Evolutionary conservation across 1,284 basidiomycete species (phyloP).

Genomic region (Ustilago bromivora): DNA sequence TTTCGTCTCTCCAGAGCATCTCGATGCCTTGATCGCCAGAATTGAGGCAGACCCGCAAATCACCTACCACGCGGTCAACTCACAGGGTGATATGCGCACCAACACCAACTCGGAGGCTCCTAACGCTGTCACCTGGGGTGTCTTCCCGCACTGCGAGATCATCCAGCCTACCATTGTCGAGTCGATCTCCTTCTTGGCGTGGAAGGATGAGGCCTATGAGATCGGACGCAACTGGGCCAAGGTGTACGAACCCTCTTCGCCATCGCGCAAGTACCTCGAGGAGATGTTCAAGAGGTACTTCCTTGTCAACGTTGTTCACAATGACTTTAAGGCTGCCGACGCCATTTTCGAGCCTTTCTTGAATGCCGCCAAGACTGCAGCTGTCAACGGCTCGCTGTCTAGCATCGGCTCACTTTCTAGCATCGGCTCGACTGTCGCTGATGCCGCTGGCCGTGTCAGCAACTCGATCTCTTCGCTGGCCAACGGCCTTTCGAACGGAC

Average conservation of each 20-base stretch:
- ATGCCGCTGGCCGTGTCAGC: constrained; percentile 20
- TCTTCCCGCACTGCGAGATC: constrained; percentile 92
- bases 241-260: constrained; percentile 58
- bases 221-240: constrained; percentile 68
- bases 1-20: constrained; percentile 82
- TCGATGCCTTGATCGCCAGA: constrained; percentile 81
- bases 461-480: constrained; percentile 34
- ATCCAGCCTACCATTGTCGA: constrained; percentile 98
- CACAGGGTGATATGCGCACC: constrained; percentile 84
- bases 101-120: constrained; percentile 92
- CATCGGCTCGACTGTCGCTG: constrained; percentile 27
- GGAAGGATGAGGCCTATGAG: constrained; percentile 70
- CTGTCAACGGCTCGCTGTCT: constrained; percentile 24
- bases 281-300: constrained; percentile 64
- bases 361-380: constrained; percentile 10
- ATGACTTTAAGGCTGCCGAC: constrained; percentile 66
- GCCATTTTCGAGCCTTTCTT: constrained; percentile 67
- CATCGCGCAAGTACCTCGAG: constrained; percentile 57
- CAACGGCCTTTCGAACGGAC: constrained; percentile 36
- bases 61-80: constrained; percentile 95
- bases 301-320: constrained; percentile 68
- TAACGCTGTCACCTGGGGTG: constrained; percentile 99
- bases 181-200: constrained; percentile 68
- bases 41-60: constrained; percentile 90
- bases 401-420: constrained; percentile 27